A percentile compares a stretch with the other conserved stretches of the same genome.
Evolutionary conservation across 2,329 filamentous ascomycete species (phyloP).

Genomic region (Colletotrichum aenigma): DNA sequence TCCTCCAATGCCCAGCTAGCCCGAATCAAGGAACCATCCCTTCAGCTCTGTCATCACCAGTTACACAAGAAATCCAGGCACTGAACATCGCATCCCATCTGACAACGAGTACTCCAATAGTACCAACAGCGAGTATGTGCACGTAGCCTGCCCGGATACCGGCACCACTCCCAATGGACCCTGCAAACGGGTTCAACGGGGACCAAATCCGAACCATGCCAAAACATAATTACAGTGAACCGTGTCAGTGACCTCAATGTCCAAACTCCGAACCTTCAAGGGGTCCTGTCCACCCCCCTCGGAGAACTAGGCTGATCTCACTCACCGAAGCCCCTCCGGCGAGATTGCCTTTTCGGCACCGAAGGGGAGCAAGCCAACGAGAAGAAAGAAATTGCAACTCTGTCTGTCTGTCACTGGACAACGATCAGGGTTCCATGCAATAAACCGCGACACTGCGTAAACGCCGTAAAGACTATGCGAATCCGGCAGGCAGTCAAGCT

Average conservation of each 20-base stretch:
- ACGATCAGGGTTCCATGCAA: background rate
- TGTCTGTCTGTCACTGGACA: background rate
- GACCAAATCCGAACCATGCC: background rate
- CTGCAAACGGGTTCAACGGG: background rate
- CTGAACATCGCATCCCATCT: background rate
- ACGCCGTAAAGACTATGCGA: background rate
- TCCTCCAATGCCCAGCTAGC: background rate
- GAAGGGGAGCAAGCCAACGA: background rate
- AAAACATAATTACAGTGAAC: background rate
- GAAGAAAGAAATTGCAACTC: background rate
- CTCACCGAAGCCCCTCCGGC: background rate
- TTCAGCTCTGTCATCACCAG: background rate
- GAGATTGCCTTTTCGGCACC: slow-evolving; percentile 3
- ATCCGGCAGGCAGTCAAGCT: background rate
- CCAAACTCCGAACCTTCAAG: background rate
- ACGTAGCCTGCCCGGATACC: background rate
- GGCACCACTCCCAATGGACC: background rate
- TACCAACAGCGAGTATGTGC: background rate
- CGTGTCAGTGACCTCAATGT: background rate
- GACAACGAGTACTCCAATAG: background rate
- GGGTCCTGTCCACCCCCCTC: background rate
- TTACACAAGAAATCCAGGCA: background rate
- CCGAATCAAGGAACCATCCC: slow-evolving; percentile 2
- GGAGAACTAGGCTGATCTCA: slow-evolving; percentile 1
- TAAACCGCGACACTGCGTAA: background rate